phyloP scores from a whole-genome alignment of 1,139 yeast genomes.

The Suhomyces terraborum region DNA sequence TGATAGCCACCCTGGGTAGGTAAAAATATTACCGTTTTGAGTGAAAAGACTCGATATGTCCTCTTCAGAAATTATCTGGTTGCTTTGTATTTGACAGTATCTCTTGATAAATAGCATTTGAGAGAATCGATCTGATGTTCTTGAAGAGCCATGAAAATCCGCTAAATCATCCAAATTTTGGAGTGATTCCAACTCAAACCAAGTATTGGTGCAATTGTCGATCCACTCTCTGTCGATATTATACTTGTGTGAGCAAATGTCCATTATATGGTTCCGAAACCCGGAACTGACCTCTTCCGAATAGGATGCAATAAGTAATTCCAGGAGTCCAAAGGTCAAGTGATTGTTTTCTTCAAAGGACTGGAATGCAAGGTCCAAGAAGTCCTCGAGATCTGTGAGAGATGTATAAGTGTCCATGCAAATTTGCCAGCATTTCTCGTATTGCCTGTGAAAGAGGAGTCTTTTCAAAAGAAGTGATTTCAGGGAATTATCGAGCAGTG shows the following conservation, averaged over 20 bases:
- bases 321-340: slow-evolving; percentile 28
- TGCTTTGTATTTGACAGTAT: slow-evolving; percentile 5
- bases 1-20: slow-evolving; percentile 18
- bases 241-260: slow-evolving; percentile 24
- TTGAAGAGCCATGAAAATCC: not conserved
- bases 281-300: slow-evolving; percentile 18
- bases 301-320: slow-evolving; percentile 22
- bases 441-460: slow-evolving; percentile 35
- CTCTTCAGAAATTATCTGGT: not conserved
- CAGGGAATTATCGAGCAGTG: slow-evolving; percentile 24
- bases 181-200: slow-evolving; percentile 11
- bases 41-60: not conserved
- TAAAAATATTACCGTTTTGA: slow-evolving; percentile 8
- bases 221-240: slow-evolving; percentile 14
- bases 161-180: slow-evolving; percentile 11
- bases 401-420: slow-evolving; percentile 30
- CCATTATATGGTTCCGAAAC: slow-evolving; percentile 25
- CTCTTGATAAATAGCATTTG: slow-evolving; percentile 14
- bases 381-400: slow-evolving; percentile 41
- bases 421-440: slow-evolving; percentile 34
- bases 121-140: slow-evolving; percentile 2
- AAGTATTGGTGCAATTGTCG: slow-evolving; percentile 9
- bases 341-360: slow-evolving; percentile 24
- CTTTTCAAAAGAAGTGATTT: slow-evolving; percentile 28
- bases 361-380: slow-evolving; percentile 29